Evolutionary conservation across 2,329 filamentous ascomycete genomes (phyloP), one percentile per base, ranked within the genome.

Genomic region (Herpotrichia juniperi): DNA sequence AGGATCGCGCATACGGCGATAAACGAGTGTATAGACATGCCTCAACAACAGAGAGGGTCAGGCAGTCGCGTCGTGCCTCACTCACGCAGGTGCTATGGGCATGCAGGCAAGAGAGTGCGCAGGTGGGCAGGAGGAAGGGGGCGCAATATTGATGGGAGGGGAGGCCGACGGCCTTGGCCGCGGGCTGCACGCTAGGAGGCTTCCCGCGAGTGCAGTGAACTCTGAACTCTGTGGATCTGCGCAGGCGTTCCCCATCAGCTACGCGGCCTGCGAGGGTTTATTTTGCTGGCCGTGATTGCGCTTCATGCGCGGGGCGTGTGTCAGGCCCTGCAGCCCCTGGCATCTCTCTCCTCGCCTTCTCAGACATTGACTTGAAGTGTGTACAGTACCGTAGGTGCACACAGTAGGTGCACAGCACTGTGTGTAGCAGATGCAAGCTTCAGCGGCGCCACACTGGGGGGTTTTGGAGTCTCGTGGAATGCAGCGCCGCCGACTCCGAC

Each of bases 1-100:
- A 58, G 54, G 54, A 54, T 53, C 59, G 59, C 54, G 46, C 22
- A 37, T 42, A 24, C 37, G 25, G 22, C 16, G 17, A 22, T 28
- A 50, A 45, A 26, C 37, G 37, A 40, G 37, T 40, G 37, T 40
- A n/a, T 2, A 40, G 37, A 40, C 37, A 40, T 40, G 37, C 19
- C 37, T n/a, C 4, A 7, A 12, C 4, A 17, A 42, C 24, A 42
- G 10, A 25, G 21, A 7, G 39, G 17, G 7, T 14, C 39, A 16
- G 39, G 39, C 24, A n/a, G 39, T n/a, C 26, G 39, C 17, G 24
- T 43, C 9, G 40, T 16, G 7, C 24, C 21, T 42, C 39, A 4
- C 14, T 31, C 40, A 30, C 14, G 26, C 40, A 25, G 28, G 28
- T n/a, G n/a, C 28, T n/a, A 31, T 31, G 28, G n/a, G 9, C 28